Base-by-base conservation (phyloP, 2,329 filamentous ascomycete genomes). In the Alternaria atra region DNA sequence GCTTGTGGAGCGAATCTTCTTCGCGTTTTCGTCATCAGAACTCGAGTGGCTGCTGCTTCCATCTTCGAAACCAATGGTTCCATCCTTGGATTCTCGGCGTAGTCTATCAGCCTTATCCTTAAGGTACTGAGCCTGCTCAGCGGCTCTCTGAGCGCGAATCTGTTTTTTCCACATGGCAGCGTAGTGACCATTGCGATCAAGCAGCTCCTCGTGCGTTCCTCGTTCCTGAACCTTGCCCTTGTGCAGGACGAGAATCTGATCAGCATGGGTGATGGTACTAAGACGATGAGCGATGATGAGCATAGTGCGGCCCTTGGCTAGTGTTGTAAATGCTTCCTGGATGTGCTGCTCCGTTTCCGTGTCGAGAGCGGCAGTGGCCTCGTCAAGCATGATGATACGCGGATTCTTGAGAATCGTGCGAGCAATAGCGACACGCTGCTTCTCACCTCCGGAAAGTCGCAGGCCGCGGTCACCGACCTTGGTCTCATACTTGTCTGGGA, bases 281-380 rank as follows among this genome's bases (percentile, higher is more conserved):
- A 87, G 79, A 40, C 84, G 81, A 82, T 89, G 93, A 82, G 95
- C 95, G 81, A 99, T 98, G 52, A 98, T 93, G 62, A 99, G 87
- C 82, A 97, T 90, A 1, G 95, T 99, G 47, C 95, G 91, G 51
- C 93, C 94, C 68, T 90, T 85, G 15, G 92, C 92, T 47, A 98
- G 87, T 13, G 87, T 92, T 59, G 89, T 89, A 32, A 99, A 86
- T 35, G 94, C 93, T 60, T 90, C 87, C 79, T 97, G 94, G 61
- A 97, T 97, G 75, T 96, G 91, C 77, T 96, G 91, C 78, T 97
- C 94, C 0, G 94, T 97, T 67, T 95, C 92, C 0, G 92, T 93
- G 76, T 97, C 94, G 30, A 97, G 84, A 9, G 94, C 93, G 34
- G 94, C 94, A 1, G 93, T 97, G 12, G 94, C 94, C 80, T 97